A percentile compares a stretch with the other conserved stretches of the same genome.
These are phyloP conservation scores for Penicillium longicatenatum DNA, from an alignment of 495 filamentous ascomycete species.

Conservation along the genomic window DNA sequence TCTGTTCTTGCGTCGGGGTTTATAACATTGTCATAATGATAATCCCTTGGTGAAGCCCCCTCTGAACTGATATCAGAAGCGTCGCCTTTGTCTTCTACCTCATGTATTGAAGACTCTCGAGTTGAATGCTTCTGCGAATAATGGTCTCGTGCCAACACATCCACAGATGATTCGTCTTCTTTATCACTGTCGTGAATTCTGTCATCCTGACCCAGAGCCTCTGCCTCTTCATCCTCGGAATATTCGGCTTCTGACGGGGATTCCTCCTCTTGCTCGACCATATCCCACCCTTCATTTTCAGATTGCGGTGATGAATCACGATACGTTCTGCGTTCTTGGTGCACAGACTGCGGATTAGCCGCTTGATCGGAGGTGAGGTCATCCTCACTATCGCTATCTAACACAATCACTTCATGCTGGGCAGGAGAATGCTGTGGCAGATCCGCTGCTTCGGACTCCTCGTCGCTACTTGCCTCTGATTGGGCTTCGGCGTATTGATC, in stretches of 20 bases:
- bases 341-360: not conserved
- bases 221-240: conserved; percentile 7
- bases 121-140: not conserved
- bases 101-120: conserved; percentile 4
- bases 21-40: not conserved
- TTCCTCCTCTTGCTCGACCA: conserved; percentile 1
- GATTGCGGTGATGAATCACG: not conserved
- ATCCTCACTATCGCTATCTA: conserved; percentile 49
- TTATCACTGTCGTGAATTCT: conserved; percentile 21
- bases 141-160: conserved; percentile 14
- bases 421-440: conserved; percentile 6
- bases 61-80: not conserved
- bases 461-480: conserved; percentile 9
- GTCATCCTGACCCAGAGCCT: conserved; percentile 15
- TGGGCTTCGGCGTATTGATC: conserved; percentile 24
- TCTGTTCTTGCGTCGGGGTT: not conserved
- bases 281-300: conserved; percentile 6
- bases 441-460: conserved; percentile 8
- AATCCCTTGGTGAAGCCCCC: not conserved
- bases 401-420: conserved; percentile 42
- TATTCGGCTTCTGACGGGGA: conserved; percentile 10
- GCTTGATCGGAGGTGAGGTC: conserved; percentile 26
- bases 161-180: conserved; percentile 21
- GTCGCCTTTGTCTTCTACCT: conserved; percentile 7
- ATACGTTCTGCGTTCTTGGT: not conserved